phyloP scores from a whole-genome alignment of 257 asterid genomes.

The Solanum acaule region DNA sequence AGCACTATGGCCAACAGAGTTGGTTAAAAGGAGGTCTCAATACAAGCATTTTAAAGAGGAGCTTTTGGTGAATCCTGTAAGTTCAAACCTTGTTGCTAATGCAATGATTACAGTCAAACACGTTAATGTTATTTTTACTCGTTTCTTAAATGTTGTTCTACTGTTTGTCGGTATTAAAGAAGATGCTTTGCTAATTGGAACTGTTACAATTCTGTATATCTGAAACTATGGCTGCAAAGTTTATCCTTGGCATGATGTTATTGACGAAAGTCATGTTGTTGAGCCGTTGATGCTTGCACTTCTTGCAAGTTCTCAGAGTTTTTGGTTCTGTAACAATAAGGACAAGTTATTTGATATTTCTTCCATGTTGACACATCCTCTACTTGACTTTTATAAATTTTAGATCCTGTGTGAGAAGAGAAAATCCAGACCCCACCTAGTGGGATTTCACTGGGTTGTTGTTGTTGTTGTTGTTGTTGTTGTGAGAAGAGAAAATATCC shows the following conservation, averaged over 20 bases:
- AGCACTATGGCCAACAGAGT: constrained; percentile 74
- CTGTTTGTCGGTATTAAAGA: not conserved
- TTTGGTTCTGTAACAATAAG: not conserved
- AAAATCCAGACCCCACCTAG: too few relatives aligned
- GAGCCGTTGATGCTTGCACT: not conserved
- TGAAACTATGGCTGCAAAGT: not conserved
- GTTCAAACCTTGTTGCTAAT: constrained; percentile 15
- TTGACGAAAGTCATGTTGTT: not conserved
- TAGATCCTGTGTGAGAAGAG: not conserved
- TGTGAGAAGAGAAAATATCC: not conserved
- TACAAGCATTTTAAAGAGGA: constrained; percentile 83
- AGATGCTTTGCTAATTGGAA: not conserved
- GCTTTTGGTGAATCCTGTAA: constrained; percentile 90
- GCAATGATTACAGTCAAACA: not conserved
- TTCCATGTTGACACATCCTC: not conserved
- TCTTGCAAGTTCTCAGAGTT: not conserved
- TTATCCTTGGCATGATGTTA: not conserved
- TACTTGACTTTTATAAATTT: not conserved
- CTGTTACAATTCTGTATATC: not conserved
- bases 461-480: too few relatives aligned
- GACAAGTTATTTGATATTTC: not conserved
- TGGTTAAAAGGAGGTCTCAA: constrained; percentile 78
- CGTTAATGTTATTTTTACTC: not conserved
- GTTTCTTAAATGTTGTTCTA: not conserved
- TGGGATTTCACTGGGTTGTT: too few relatives aligned